Conservation (phyloP, 2,329 filamentous ascomycete genomes). For the Fusarium irregulare region DNA sequence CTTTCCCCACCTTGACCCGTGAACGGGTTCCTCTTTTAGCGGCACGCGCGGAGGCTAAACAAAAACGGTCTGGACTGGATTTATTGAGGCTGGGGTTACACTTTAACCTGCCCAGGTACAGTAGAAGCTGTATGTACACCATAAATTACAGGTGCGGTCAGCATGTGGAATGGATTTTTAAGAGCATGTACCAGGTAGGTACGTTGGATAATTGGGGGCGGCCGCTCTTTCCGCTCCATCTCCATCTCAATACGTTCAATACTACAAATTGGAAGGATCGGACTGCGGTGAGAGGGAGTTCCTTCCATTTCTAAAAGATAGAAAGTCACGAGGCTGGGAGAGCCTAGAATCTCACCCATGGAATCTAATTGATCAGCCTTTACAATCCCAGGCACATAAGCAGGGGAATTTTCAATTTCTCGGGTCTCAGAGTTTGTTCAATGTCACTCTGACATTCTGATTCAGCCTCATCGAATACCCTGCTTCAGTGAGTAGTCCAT, state of each 20-base stretch:
- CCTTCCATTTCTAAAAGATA: neutral
- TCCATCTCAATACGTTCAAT: neutral
- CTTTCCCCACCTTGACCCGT: conserved; percentile 2
- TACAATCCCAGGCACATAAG: neutral
- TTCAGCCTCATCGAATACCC: conserved; percentile 19
- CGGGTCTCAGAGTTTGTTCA: conserved; percentile 4
- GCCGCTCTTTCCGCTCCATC: conserved; percentile 11
- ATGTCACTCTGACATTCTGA: conserved; percentile 31
- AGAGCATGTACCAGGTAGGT: neutral
- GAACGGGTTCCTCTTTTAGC: conserved; percentile 24
- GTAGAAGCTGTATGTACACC: neutral
- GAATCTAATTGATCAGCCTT: neutral
- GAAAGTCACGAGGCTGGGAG: conserved; percentile 36
- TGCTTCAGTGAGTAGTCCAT: neutral
- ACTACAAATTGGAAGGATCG: conserved; percentile 11
- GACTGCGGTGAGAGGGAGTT: conserved; percentile 13
- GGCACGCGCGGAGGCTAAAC: conserved; percentile 9
- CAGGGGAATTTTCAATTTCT: neutral
- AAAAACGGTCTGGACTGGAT: conserved; percentile 4
- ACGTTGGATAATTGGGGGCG: neutral
- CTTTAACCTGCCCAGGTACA: neutral
- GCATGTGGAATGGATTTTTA: neutral
- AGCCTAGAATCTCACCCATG: neutral
- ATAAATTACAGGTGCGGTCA: neutral
- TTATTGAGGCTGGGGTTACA: conserved; percentile 1